Conservation (phyloP, 2,329 filamentous ascomycete species). For the Aureobasidium leucospermi region DNA sequence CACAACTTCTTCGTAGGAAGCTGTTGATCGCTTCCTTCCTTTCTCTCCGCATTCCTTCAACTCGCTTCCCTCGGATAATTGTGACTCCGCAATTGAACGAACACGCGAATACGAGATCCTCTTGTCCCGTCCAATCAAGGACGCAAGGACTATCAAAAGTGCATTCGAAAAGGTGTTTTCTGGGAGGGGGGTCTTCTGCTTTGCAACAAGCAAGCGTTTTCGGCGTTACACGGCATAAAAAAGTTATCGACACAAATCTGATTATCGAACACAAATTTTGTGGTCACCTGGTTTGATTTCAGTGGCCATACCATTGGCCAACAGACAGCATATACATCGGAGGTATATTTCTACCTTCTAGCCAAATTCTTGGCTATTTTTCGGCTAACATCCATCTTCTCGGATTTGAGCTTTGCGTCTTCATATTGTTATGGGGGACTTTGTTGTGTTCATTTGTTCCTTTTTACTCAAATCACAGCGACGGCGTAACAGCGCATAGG, state of each 20-base stretch:
- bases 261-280: not conserved
- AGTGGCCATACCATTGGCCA: no score
- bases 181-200: not conserved
- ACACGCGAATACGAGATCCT: not conserved
- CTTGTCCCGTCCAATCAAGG: not conserved
- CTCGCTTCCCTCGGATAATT: not conserved
- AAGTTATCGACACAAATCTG: not conserved
- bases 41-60: not conserved
- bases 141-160: not conserved
- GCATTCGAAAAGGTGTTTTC: constrained; percentile 4
- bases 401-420: no score
- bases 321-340: no score
- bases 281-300: no score
- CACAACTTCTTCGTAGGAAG: constrained; percentile 18
- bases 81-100: not conserved
- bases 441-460: no score
- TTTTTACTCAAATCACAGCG: no score
- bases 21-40: not conserved
- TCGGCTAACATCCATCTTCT: no score
- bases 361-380: no score
- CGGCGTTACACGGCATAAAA: constrained; percentile 4
- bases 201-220: not conserved
- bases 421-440: no score
- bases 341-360: no score
- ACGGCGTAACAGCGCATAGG: no score